Percentiles rank a stretch among this genome's conserved stretches.
These are phyloP conservation scores for Candida argentea DNA, from an alignment of 805 yeast genomes.

Conservation along the genomic window DNA sequence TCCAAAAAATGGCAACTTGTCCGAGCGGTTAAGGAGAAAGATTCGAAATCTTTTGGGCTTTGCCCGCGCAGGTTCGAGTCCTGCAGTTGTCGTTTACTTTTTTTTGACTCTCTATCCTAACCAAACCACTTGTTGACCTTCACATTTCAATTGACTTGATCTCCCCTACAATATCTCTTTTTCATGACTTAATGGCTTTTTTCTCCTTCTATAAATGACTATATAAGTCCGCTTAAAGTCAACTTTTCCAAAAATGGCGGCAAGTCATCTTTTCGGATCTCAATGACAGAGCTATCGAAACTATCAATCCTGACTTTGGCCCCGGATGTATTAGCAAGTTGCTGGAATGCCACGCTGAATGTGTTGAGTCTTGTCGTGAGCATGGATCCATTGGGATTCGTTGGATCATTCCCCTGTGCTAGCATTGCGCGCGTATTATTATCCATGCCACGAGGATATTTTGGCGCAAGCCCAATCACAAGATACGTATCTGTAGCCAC, in stretches of 20 bases:
- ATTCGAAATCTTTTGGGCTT: conserved; percentile 51
- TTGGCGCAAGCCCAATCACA: conserved; percentile 84
- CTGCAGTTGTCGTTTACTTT: conserved; percentile 39
- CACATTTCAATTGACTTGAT: too few relatives aligned
- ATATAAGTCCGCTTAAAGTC: conserved; percentile 25
- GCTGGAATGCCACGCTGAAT: conserved; percentile 86
- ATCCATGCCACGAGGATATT: conserved; percentile 46
- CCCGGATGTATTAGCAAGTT: conserved; percentile 72
- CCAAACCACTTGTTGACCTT: background rate
- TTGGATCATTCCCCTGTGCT: conserved; percentile 20
- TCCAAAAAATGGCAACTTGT: conserved; percentile 34
- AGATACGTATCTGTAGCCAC: conserved; percentile 64
- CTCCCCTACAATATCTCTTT: too few relatives aligned
- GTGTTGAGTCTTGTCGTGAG: conserved; percentile 53
- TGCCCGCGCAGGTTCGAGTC: conserved; percentile 57
- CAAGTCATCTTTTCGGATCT: conserved; percentile 78
- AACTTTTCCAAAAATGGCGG: conserved; percentile 78
- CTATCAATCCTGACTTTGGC: conserved; percentile 89
- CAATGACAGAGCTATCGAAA: conserved; percentile 89
- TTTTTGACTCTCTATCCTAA: conserved; percentile 1
- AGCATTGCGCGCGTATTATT: conserved; percentile 23
- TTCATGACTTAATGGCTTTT: too few relatives aligned
- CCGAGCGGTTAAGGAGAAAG: conserved; percentile 53
- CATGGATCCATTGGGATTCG: conserved; percentile 16
- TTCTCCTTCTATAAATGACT: background rate